A percentile compares a stretch with the other conserved stretches of the same genome.
phyloP scores from a whole-genome alignment of 73 alveolate genomes.

The Uronychia setigera region DNA sequence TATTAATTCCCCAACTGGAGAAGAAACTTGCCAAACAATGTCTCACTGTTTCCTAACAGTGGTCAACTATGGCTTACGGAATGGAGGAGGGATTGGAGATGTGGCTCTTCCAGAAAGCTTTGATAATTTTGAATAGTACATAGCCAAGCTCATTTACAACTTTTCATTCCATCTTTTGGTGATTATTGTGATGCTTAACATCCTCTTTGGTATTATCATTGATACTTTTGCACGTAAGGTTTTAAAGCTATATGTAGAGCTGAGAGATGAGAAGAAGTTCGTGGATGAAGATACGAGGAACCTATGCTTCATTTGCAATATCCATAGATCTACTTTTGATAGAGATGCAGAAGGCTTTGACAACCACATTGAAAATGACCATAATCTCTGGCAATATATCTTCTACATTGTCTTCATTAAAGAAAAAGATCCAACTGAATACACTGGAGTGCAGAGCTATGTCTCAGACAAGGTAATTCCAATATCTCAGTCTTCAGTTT shows the following conservation, averaged over 20 bases:
- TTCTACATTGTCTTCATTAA: slow-evolving; percentile 38
- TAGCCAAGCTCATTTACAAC: slow-evolving; percentile 79
- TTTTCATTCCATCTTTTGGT: slow-evolving; percentile 86
- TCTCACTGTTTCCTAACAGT: slow-evolving; percentile 79
- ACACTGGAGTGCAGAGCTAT: slow-evolving; percentile 54
- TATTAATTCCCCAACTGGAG: slow-evolving; percentile 1
- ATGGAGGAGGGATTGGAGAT: slow-evolving; percentile 98
- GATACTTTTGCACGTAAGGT: slow-evolving; percentile 88
- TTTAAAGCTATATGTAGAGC: slow-evolving; percentile 34
- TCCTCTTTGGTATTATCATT: slow-evolving; percentile 95
- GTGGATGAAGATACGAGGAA: slow-evolving; percentile 74
- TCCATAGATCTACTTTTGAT: slow-evolving; percentile 57
- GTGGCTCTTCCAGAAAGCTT: slow-evolving; percentile 55
- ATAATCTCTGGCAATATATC: slow-evolving; percentile 47
- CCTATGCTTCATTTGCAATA: slow-evolving; percentile 86
- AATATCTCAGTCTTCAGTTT: no score
- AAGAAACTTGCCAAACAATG: slow-evolving; percentile 65
- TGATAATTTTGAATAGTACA: slow-evolving; percentile 25
- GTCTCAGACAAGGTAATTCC: slow-evolving; percentile 12
- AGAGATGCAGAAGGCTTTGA: slow-evolving; percentile 34
- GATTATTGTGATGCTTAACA: slow-evolving; percentile 82
- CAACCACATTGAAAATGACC: slow-evolving; percentile 32
- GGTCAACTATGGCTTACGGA: slow-evolving; percentile 85
- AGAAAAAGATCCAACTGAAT: slow-evolving; percentile 57
- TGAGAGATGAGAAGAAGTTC: slow-evolving; percentile 80